Base-by-base conservation (phyloP, 2,329 filamentous ascomycete species). In the Alternaria sp. region DNA sequence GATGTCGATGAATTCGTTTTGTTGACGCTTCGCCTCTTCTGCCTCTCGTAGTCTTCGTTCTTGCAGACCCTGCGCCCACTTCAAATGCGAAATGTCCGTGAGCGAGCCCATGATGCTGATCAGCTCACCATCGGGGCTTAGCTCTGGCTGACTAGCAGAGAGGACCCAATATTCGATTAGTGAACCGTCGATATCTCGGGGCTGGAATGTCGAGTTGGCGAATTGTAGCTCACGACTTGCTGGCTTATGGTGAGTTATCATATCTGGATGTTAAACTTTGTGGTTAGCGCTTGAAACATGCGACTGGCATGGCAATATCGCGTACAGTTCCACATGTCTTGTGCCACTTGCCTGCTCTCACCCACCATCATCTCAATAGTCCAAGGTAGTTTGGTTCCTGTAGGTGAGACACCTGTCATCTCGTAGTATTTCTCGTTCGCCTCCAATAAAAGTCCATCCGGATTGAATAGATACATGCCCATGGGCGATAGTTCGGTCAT, bases 361-460 rank as follows among this genome's bases (percentile, higher is more conserved):
- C 81, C 79, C 6, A 75, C 68, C 32, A 86, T 77, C 17, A 81
- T 73, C 6, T 81, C 76, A 51, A 81, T 76, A 76, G 81, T 85
- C 1, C 79, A 80, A 67, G 83, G 81, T 23, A 83, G 78, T 19
- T 73, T 76, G 9, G 80, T 72, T 0, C 71, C 67, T 3, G 83
- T 81, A 23, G 80, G 71, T 0, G 72, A 69, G 43, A 82, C 80
- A 0, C 82, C 82, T 0, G 81, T 84, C 79, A 85, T 82, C 32
- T 84, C 81, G 57, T 81, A 85, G 63, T 82, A 85, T 5, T 80
- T 79, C 3, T 83, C 81, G 36, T 85, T 85, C 3, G 78, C 82
- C 59, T 78, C 75, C 10, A 76, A 57, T 6, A 85, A 66, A 3
- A 82, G 73, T 5, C 81, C 82, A 40, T 83, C 80, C 0, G 79